Conservation (phyloP, 257 asterid species). For the Solanum acaule region DNA sequence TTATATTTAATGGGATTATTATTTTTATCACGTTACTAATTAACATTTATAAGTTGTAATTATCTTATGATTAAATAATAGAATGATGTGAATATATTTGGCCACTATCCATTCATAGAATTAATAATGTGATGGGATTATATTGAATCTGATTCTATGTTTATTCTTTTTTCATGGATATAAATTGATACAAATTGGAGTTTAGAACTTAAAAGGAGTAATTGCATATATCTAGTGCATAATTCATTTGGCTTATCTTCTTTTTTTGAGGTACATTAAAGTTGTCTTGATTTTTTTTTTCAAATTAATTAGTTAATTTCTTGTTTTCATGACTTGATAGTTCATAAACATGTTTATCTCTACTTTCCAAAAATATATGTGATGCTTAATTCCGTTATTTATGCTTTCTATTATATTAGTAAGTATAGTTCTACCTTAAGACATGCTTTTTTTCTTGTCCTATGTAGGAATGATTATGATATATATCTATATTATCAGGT, state of each 20-base stretch:
- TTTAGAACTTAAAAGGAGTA: background rate
- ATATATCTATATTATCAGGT: background rate
- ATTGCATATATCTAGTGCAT: background rate
- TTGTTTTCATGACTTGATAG: background rate
- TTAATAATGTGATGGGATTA: background rate
- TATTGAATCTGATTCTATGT: background rate
- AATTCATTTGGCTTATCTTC: background rate
- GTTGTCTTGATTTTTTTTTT: background rate
- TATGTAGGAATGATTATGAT: background rate
- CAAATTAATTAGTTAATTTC: background rate
- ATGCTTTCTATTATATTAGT: background rate
- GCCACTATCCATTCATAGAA: background rate
- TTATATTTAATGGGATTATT: background rate
- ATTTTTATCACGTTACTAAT: background rate
- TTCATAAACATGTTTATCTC: background rate
- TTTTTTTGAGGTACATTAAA: background rate
- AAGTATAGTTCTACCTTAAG: too few species aligned
- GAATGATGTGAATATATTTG: background rate
- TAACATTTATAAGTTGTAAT: background rate
- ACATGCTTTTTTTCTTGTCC: background rate
- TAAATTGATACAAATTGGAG: background rate
- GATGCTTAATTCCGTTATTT: background rate
- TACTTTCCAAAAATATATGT: background rate
- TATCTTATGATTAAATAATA: background rate
- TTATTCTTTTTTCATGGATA: background rate